Conservation (phyloP, 495 filamentous ascomycete species). For the Xylaria castorea region DNA sequence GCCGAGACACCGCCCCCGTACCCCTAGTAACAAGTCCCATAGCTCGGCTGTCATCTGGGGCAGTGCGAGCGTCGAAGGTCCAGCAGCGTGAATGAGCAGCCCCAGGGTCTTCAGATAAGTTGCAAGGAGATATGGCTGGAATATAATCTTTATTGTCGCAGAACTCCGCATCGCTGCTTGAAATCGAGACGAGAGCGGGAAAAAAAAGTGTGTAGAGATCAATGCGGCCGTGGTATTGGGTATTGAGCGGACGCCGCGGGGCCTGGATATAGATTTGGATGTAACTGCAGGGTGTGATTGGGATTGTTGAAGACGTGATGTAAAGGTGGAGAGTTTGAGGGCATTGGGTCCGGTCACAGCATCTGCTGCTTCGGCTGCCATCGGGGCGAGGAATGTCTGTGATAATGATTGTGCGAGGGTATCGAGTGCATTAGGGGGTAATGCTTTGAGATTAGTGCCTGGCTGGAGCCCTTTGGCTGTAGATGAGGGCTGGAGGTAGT, state of each 20-base stretch:
- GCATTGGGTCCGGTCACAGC: slow-evolving; percentile 76
- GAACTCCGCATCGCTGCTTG: slow-evolving; percentile 57
- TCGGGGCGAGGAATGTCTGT: slow-evolving; percentile 74
- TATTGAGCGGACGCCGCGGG: slow-evolving; percentile 65
- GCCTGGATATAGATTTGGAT: slow-evolving; percentile 43
- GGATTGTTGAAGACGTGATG: slow-evolving; percentile 44
- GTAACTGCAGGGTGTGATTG: slow-evolving; percentile 23
- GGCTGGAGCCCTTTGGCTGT: slow-evolving; percentile 29
- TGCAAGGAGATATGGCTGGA: slow-evolving; percentile 65
- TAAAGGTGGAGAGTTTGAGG: slow-evolving; percentile 72
- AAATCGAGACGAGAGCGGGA: slow-evolving; percentile 70
- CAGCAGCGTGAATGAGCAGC: slow-evolving; percentile 69
- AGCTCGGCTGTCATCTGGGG: slow-evolving; percentile 74
- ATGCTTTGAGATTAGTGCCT: slow-evolving; percentile 48
- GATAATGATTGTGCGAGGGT: slow-evolving; percentile 66
- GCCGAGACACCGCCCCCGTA: slow-evolving; percentile 47
- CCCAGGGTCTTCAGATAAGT: slow-evolving; percentile 70
- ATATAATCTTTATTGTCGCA: slow-evolving; percentile 56
- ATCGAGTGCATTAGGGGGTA: slow-evolving; percentile 65
- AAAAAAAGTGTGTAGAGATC: slow-evolving; percentile 80
- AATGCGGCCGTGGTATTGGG: slow-evolving; percentile 78
- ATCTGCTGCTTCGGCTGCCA: slow-evolving; percentile 76
- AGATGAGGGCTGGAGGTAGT: slow-evolving; percentile 44
- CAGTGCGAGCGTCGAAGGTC: slow-evolving; percentile 64
- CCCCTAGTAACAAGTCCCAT: slow-evolving; percentile 68